phyloP scores from a whole-genome alignment of 768 basidiomycete species.

The Polyporus arcularius region DNA sequence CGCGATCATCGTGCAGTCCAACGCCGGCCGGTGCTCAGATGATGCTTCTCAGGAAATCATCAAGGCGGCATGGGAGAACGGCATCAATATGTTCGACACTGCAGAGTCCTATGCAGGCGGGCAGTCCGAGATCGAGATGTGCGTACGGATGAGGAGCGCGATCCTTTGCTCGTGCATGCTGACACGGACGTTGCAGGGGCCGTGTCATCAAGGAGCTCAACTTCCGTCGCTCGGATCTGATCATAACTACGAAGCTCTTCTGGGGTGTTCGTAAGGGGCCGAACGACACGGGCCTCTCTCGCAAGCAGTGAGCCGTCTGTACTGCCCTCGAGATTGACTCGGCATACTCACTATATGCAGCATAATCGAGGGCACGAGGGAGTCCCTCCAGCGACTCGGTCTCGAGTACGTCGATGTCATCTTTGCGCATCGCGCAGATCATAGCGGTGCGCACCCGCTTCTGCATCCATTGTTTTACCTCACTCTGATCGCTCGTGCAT shows the following conservation, averaged over 20 bases:
- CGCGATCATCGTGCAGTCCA: not conserved
- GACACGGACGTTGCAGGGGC: slow-evolving; percentile 38
- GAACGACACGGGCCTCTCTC: slow-evolving; percentile 57
- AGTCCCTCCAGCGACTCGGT: slow-evolving; percentile 63
- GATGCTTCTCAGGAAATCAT: slow-evolving; percentile 60
- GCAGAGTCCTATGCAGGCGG: slow-evolving; percentile 69
- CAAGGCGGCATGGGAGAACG: slow-evolving; percentile 72
- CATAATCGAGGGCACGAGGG: slow-evolving; percentile 74
- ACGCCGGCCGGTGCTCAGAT: not conserved
- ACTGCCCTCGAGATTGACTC: not conserved
- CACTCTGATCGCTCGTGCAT: not conserved
- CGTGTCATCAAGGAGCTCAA: slow-evolving; percentile 75
- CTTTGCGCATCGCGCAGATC: slow-evolving; percentile 70
- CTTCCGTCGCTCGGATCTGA: slow-evolving; percentile 64
- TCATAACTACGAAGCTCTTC: slow-evolving; percentile 80
- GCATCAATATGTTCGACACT: slow-evolving; percentile 74
- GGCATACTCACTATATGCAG: slow-evolving; percentile 29
- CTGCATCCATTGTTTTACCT: not conserved
- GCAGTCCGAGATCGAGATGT: slow-evolving; percentile 75
- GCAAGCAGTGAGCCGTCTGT: slow-evolving; percentile 52
- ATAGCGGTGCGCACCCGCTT: slow-evolving; percentile 41
- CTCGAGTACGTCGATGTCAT: slow-evolving; percentile 76
- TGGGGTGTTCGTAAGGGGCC: slow-evolving; percentile 60
- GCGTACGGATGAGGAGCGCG: slow-evolving; percentile 13
- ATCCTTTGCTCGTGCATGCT: not conserved